phyloP scores from a whole-genome alignment of 1,284 basidiomycete genomes.

The Melampsora larici-populina region DNA sequence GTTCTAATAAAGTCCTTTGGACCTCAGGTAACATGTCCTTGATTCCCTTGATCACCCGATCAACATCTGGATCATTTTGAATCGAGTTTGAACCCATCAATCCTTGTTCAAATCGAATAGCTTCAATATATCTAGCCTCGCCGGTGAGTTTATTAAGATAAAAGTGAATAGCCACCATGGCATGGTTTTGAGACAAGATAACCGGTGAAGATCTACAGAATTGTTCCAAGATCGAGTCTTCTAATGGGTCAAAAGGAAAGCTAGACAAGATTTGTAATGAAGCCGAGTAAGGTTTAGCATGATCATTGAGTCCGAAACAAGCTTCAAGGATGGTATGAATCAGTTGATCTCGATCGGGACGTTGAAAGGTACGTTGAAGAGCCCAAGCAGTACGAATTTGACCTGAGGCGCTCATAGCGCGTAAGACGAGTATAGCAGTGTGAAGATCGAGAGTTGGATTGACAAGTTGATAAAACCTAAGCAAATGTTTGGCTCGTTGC shows the following conservation, averaged over 20 bases:
- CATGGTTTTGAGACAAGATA: slow-evolving; percentile 6
- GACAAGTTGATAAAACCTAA: slow-evolving; percentile 27
- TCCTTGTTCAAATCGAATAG: slow-evolving; percentile 37
- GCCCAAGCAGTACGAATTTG: slow-evolving; percentile 35
- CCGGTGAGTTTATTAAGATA: slow-evolving; percentile 30
- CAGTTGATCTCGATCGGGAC: slow-evolving; percentile 21
- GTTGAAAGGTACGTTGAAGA: slow-evolving; percentile 29
- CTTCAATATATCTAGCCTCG: slow-evolving; percentile 34
- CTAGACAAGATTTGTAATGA: slow-evolving; percentile 15
- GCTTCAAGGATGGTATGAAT: slow-evolving; percentile 18
- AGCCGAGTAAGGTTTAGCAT: slow-evolving; percentile 8
- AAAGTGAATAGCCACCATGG: slow-evolving; percentile 29
- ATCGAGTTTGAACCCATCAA: neutral
- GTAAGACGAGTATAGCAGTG: slow-evolving; percentile 12
- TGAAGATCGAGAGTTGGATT: slow-evolving; percentile 23
- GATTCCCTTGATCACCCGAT: slow-evolving; percentile 29
- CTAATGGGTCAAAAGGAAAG: slow-evolving; percentile 35
- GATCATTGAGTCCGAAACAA: slow-evolving; percentile 40
- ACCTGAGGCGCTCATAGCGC: slow-evolving; percentile 23
- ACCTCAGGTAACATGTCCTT: slow-evolving; percentile 29
- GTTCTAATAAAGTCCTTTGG: slow-evolving; percentile 28
- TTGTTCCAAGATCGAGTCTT: slow-evolving; percentile 15
- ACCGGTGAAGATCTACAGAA: slow-evolving; percentile 13
- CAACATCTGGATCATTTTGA: slow-evolving; percentile 23
- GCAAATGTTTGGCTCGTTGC: slow-evolving; percentile 4